A percentile compares a stretch with the other conserved stretches of the same genome.
phyloP scores from a whole-genome alignment of 176 grass and related monocot genomes.

The Eleusine coracana region DNA sequence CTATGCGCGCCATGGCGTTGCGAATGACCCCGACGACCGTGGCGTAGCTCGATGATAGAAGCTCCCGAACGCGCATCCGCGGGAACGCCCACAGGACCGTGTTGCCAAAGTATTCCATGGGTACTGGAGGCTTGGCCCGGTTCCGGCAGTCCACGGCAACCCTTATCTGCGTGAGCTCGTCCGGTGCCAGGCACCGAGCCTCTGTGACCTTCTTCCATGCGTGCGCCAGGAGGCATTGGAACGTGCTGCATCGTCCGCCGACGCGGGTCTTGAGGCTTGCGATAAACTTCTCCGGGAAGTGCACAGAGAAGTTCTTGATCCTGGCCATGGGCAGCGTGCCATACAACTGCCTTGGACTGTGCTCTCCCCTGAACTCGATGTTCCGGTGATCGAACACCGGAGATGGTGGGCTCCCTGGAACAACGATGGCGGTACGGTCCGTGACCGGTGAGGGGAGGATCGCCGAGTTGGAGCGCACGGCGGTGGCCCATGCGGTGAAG shows the following conservation, averaged over 20 bases:
- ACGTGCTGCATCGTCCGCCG: constrained; percentile 34
- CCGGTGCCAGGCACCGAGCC: constrained; percentile 22
- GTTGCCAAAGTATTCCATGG: constrained; percentile 47
- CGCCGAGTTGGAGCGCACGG: neutral
- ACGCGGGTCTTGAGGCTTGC: constrained; percentile 18
- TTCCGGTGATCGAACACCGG: constrained; percentile 27
- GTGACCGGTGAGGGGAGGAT: neutral
- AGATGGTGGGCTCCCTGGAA: neutral
- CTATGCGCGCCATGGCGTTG: constrained; percentile 35
- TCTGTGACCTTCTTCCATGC: constrained; percentile 44
- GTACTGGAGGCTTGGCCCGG: neutral
- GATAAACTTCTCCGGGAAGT: constrained; percentile 28
- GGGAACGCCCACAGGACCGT: constrained; percentile 56
- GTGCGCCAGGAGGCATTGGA: constrained; percentile 44
- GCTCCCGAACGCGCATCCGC: constrained; percentile 7
- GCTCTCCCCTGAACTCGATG: constrained; percentile 35
- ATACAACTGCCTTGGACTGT: neutral
- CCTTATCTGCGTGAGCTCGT: constrained; percentile 21
- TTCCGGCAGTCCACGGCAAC: constrained; percentile 47
- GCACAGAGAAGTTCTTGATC: constrained; percentile 11
- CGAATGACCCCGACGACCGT: constrained; percentile 23
- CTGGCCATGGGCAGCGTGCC: neutral
- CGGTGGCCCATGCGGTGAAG: constrained; percentile 28
- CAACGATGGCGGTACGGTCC: neutral
- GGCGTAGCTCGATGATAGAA: constrained; percentile 15